phyloP scores from a whole-genome alignment of 495 filamentous ascomycete genomes.

The Daldinia bambusicola region DNA sequence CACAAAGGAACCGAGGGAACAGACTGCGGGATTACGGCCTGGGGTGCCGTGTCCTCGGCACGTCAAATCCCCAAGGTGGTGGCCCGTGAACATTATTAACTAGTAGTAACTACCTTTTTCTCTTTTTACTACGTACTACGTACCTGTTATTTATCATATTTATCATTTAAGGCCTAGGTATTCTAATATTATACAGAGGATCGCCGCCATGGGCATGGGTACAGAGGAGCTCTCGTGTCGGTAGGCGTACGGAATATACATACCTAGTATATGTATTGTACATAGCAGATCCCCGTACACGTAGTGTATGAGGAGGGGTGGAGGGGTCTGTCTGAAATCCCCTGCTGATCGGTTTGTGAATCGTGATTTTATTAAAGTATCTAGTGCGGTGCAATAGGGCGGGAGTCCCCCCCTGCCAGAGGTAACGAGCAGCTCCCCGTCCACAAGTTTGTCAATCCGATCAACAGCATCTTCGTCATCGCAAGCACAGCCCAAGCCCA shows the following conservation, averaged over 20 bases:
- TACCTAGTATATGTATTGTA: constrained; percentile 3
- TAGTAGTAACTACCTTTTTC: background rate
- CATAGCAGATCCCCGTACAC: constrained; percentile 30
- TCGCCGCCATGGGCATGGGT: constrained; percentile 38
- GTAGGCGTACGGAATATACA: constrained; percentile 20
- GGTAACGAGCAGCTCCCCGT: constrained; percentile 1
- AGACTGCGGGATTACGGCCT: constrained; percentile 39
- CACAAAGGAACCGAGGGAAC: constrained; percentile 26
- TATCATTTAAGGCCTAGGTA: too few species aligned
- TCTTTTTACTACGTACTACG: background rate
- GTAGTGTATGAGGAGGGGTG: constrained; percentile 25
- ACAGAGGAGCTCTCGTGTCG: constrained; percentile 33
- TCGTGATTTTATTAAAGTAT: constrained; percentile 33
- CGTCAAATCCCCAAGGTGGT: constrained; percentile 12
- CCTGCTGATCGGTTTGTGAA: constrained; percentile 42
- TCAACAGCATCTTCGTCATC: constrained; percentile 25
- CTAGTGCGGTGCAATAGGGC: constrained; percentile 25
- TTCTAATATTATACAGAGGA: constrained; percentile 22
- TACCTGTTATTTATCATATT: too few species aligned
- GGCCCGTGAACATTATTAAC: constrained; percentile 35
- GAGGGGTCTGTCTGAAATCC: constrained; percentile 37
- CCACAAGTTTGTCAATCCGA: background rate
- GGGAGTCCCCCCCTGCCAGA: constrained; percentile 18
- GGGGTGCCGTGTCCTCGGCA: constrained; percentile 24
- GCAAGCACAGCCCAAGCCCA: constrained; percentile 7